Conservation (phyloP, 371 early-diverging fungal species). For the Synchytrium microbalum region DNA sequence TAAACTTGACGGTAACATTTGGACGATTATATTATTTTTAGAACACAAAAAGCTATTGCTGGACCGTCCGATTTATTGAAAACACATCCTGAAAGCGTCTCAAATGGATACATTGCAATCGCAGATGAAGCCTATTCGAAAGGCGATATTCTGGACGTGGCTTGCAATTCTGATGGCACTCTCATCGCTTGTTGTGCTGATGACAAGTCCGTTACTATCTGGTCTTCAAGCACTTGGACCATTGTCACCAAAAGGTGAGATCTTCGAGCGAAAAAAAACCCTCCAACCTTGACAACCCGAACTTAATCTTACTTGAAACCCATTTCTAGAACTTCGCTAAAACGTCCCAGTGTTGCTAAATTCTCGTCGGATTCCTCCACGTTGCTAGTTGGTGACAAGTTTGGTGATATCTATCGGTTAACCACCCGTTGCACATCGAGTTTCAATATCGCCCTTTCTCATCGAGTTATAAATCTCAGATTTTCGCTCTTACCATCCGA, state of each 20-base stretch:
- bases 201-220: slow-evolving; percentile 51
- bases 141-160: slow-evolving; percentile 45
- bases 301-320: neutral
- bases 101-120: slow-evolving; percentile 13
- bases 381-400: slow-evolving; percentile 84
- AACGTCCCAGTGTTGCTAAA: slow-evolving; percentile 60
- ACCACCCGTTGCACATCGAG: slow-evolving; percentile 4
- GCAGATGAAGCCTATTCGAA: slow-evolving; percentile 32
- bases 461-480: slow-evolving; percentile 11
- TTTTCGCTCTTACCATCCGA: slow-evolving; percentile 13
- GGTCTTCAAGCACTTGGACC: neutral
- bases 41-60: neutral
- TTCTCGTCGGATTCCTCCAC: slow-evolving; percentile 51
- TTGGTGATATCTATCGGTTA: slow-evolving; percentile 85
- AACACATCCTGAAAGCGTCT: slow-evolving; percentile 15
- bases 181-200: slow-evolving; percentile 59
- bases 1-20: neutral
- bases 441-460: neutral
- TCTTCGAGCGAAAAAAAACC: neutral
- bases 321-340: slow-evolving; percentile 41
- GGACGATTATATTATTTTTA: neutral
- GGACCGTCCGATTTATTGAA: neutral
- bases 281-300: neutral
- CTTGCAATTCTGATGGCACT: slow-evolving; percentile 51
- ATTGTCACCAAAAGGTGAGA: slow-evolving; percentile 10